phyloP scores from a whole-genome alignment of 148 eudicot genomes.

The Chenopodium quinoa region DNA sequence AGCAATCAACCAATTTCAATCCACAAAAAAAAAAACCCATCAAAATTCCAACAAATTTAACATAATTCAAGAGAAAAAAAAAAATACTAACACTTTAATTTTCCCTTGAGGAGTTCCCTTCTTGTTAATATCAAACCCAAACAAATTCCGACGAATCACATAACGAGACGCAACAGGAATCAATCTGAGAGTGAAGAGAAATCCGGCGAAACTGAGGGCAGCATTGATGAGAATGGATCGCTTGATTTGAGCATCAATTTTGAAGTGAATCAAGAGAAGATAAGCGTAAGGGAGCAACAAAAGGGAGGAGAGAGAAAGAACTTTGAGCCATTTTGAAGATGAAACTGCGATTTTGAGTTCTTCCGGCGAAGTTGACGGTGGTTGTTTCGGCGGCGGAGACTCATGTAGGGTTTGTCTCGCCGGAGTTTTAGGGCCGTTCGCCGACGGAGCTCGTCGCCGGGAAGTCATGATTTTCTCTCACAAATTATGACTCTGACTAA shows the following conservation, averaged over 20 bases:
- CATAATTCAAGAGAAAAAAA: background rate
- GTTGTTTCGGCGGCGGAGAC: background rate
- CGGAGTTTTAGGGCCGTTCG: slow-evolving; percentile 17
- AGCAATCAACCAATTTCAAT: background rate
- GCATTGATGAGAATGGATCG: slow-evolving; percentile 69
- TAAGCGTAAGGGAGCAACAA: slow-evolving; percentile 63
- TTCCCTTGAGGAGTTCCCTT: slow-evolving; percentile 79
- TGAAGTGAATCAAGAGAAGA: slow-evolving; percentile 51
- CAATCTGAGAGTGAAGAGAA: slow-evolving; percentile 47
- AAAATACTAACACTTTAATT: slow-evolving; percentile 63
- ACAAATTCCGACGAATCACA: slow-evolving; percentile 72
- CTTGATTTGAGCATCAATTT: slow-evolving; percentile 51
- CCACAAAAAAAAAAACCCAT: background rate
- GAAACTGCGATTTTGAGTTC: slow-evolving; percentile 33
- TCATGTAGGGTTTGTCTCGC: slow-evolving; percentile 9
- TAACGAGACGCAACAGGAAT: slow-evolving; percentile 90
- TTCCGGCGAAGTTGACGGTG: background rate
- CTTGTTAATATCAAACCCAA: slow-evolving; percentile 88
- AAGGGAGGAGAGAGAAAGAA: slow-evolving; percentile 38
- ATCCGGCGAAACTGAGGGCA: slow-evolving; percentile 53
- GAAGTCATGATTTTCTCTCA: slow-evolving; percentile 38
- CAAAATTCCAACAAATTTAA: background rate
- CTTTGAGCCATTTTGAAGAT: slow-evolving; percentile 38
- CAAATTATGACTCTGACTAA: background rate
- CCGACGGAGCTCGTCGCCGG: slow-evolving; percentile 43